Conservation (phyloP, 2,329 filamentous ascomycete genomes). For the Microcyclospora pomicola region DNA sequence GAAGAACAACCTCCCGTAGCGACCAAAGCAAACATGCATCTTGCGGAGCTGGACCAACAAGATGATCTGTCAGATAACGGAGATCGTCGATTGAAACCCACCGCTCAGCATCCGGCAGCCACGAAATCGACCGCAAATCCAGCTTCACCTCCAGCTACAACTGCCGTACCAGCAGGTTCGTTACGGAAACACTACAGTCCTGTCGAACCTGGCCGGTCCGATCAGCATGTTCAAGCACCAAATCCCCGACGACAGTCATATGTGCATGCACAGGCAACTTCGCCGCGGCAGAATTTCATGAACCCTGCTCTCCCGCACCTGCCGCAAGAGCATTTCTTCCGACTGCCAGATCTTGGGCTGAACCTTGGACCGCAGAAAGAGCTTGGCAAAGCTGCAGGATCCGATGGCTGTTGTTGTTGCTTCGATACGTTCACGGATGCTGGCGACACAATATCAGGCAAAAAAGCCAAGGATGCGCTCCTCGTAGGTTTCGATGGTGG, state of each 20-base stretch:
- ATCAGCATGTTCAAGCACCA: too few species aligned
- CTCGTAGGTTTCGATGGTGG: slow-evolving; percentile 70
- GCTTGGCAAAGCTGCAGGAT: slow-evolving; percentile 24
- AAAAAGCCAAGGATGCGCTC: slow-evolving; percentile 47
- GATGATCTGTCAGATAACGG: too few species aligned
- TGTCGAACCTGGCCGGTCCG: too few species aligned
- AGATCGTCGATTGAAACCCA: too few species aligned
- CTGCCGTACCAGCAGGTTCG: too few species aligned
- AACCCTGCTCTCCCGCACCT: slow-evolving; percentile 21
- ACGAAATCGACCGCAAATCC: too few species aligned
- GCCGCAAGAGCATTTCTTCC: slow-evolving; percentile 23
- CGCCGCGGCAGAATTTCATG: slow-evolving; percentile 5
- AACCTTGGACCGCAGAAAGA: slow-evolving; percentile 12
- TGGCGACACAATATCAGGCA: slow-evolving; percentile 31
- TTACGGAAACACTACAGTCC: too few species aligned
- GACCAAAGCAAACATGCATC: too few species aligned
- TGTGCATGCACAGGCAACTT: slow-evolving; percentile 3
- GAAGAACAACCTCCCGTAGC: too few species aligned
- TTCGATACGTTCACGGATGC: slow-evolving; percentile 55
- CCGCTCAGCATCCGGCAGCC: too few species aligned
- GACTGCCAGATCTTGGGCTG: slow-evolving; percentile 19
- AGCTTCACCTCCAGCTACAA: too few species aligned
- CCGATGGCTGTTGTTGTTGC: slow-evolving; percentile 60
- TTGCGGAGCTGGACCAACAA: too few species aligned
- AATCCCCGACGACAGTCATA: slow-evolving; percentile 11